A percentile compares a stretch with the other conserved stretches of the same genome.
phyloP scores from a whole-genome alignment of 331 rosid genomes.

The Malus hybrid region DNA sequence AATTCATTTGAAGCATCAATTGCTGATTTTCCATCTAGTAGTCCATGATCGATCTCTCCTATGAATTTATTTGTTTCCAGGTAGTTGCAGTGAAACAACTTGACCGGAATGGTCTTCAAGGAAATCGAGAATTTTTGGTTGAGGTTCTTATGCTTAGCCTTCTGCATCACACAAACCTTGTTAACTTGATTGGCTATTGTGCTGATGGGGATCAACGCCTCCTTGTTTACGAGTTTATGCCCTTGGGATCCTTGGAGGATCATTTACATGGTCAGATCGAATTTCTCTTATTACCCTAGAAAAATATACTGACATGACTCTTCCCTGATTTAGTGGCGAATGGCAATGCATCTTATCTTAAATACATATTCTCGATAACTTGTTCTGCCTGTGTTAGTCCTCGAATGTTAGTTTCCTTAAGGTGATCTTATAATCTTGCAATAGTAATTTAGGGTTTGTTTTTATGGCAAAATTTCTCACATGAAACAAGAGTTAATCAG shows the following conservation, averaged over 20 bases:
- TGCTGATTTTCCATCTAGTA: conserved; percentile 3
- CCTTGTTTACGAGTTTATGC: conserved; percentile 98
- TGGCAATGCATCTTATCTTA: neutral
- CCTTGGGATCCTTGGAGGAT: conserved; percentile 99
- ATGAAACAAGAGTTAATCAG: neutral
- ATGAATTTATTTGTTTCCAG: conserved; percentile 33
- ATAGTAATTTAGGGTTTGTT: neutral
- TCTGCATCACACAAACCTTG: conserved; percentile 94
- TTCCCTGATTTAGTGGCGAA: neutral
- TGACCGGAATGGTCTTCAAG: conserved; percentile 96
- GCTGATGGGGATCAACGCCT: conserved; percentile 98
- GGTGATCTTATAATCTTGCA: neutral
- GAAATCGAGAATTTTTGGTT: conserved; percentile 93
- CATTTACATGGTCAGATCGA: conserved; percentile 83
- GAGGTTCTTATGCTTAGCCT: conserved; percentile 99
- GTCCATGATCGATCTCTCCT: conserved; percentile 5
- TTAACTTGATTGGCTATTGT: conserved; percentile 92
- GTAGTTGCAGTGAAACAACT: conserved; percentile 98
- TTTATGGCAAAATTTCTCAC: neutral
- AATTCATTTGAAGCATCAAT: neutral
- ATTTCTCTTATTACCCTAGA: conserved; percentile 11
- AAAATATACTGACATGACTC: neutral
- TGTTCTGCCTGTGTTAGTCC: neutral
- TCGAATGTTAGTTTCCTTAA: neutral
- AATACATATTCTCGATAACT: neutral